A percentile compares a stretch with the other conserved stretches of the same genome.
Conservation (phyloP, 2,329 filamentous ascomycete genomes). For the Colletotrichum camelliae region DNA sequence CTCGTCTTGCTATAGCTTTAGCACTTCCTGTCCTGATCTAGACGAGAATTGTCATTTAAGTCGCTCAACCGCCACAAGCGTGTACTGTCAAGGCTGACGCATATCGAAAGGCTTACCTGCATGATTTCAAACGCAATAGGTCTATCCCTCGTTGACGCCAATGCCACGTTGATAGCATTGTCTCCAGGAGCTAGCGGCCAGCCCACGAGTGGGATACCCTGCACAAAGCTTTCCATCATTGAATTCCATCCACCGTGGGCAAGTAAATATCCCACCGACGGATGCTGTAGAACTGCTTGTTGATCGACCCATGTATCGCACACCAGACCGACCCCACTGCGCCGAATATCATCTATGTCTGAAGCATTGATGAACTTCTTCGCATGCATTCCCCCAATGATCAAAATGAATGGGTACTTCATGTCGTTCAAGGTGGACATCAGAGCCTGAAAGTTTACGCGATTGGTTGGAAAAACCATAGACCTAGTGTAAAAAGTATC, state of each 20-base stretch:
- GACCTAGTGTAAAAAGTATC: background rate
- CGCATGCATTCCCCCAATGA: background rate
- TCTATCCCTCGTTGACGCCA: background rate
- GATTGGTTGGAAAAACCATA: background rate
- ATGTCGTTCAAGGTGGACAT: background rate
- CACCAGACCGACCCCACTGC: background rate
- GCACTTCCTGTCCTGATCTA: background rate
- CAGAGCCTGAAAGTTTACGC: background rate
- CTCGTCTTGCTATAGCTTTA: background rate
- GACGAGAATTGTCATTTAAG: background rate
- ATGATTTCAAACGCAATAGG: background rate
- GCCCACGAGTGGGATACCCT: background rate
- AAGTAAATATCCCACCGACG: background rate
- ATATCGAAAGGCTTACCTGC: background rate
- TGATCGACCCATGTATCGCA: background rate
- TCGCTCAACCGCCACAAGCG: background rate
- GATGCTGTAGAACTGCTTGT: background rate
- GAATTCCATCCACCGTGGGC: background rate
- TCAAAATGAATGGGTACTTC: background rate
- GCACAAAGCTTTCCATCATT: background rate
- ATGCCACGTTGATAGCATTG: background rate
- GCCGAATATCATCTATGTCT: background rate
- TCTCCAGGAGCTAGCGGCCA: background rate
- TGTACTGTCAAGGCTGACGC: background rate
- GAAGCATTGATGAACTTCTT: background rate